Evolutionary conservation across 805 yeast genomes (phyloP).

Genomic region (Kuraishia floccosa): DNA sequence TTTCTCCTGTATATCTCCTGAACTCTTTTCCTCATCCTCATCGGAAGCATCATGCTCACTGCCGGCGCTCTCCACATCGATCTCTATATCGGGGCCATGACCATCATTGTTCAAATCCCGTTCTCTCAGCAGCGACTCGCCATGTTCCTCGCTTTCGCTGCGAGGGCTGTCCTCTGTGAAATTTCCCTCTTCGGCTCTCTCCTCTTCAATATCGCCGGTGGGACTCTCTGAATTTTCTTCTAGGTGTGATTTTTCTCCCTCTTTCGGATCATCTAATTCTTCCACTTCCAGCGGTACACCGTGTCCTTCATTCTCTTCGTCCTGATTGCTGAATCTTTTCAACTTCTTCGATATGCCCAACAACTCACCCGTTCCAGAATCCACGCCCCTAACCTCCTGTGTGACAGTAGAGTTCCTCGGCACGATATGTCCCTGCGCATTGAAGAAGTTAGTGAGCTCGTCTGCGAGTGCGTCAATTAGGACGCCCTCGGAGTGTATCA

Average conservation of each 20-base stretch:
- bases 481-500: slow-evolving; percentile 55
- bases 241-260: too few relatives aligned
- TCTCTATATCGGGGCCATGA: too few relatives aligned
- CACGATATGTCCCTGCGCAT: slow-evolving; percentile 14
- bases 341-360: slow-evolving; percentile 1
- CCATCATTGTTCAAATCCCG: too few relatives aligned
- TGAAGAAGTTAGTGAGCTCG: slow-evolving; percentile 36
- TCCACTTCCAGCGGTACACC: too few relatives aligned
- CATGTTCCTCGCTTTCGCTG: too few relatives aligned
- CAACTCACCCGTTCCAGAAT: too few relatives aligned
- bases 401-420: slow-evolving; percentile 10
- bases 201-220: slow-evolving; percentile 1
- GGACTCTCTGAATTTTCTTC: slow-evolving; percentile 4
- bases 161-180: neutral
- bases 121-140: too few relatives aligned
- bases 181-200: neutral
- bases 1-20: neutral
- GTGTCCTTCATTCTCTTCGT: slow-evolving; percentile 4
- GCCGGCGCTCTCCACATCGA: too few relatives aligned
- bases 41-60: too few relatives aligned
- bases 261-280: too few relatives aligned
- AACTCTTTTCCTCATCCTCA: neutral
- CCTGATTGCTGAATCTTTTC: slow-evolving; percentile 3
- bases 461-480: slow-evolving; percentile 44
- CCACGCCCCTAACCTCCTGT: too few relatives aligned